A percentile compares a stretch with the other conserved stretches of the same genome.
Evolutionary conservation across 1,139 yeast species (phyloP).

Genomic region (Saccharomycopsis phalli): DNA sequence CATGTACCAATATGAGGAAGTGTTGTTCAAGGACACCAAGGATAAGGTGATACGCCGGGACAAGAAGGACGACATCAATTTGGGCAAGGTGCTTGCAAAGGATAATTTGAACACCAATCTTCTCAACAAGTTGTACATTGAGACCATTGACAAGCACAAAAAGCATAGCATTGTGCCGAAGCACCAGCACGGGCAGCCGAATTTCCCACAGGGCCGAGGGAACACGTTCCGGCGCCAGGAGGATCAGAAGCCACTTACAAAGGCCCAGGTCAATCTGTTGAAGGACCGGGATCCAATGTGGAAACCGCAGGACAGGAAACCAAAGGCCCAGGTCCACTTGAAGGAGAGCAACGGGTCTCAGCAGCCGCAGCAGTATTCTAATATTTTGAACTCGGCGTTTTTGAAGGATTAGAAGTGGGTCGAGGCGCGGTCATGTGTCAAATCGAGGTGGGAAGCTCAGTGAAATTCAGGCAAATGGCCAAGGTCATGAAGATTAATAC

Average conservation of each 20-base stretch:
- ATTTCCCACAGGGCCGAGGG: background rate
- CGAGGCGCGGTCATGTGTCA: too few species aligned
- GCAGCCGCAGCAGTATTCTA: slow-evolving; percentile 7
- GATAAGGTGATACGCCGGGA: slow-evolving; percentile 2
- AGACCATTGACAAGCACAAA: slow-evolving; percentile 2
- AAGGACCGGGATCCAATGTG: slow-evolving; percentile 5
- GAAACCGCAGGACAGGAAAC: background rate
- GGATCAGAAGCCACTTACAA: slow-evolving; percentile 8
- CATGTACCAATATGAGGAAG: slow-evolving; percentile 16
- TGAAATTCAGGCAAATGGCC: too few species aligned
- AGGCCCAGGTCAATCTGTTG: slow-evolving; percentile 11
- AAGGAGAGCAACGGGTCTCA: slow-evolving; percentile 9
- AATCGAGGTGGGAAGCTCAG: too few species aligned
- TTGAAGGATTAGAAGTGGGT: background rate
- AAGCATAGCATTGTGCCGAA: slow-evolving; percentile 1
- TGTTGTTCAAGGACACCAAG: slow-evolving; percentile 9
- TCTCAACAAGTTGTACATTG: slow-evolving; percentile 10
- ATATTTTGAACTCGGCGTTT: slow-evolving; percentile 1
- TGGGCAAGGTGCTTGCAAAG: slow-evolving; percentile 11
- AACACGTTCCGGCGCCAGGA: slow-evolving; percentile 2
- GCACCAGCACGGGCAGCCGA: slow-evolving; percentile 4
- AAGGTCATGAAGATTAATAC: too few species aligned
- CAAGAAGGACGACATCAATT: slow-evolving; percentile 2
- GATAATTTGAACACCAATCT: slow-evolving; percentile 16
- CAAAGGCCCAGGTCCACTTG: background rate